Base-by-base conservation (phyloP, 192 early-diverging fungal genomes). In the Geranomyces michiganensis region DNA sequence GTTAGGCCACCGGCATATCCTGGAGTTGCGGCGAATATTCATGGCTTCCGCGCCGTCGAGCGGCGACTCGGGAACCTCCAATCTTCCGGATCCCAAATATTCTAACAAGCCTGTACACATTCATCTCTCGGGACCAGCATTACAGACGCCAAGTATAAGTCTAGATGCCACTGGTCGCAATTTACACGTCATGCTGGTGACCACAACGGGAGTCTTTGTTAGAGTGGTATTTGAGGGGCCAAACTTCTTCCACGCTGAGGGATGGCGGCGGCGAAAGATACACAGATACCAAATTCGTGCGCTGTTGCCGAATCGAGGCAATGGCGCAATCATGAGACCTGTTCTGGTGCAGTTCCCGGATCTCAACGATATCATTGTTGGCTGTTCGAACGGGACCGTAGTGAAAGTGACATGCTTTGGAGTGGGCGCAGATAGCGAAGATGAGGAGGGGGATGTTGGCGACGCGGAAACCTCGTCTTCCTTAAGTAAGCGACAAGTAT, bases 21-120 rank as follows among this genome's bases (percentile, higher is more conserved):
- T 74, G 15, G 73, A 74, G 41, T 29, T 74, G 43, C 71, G 71
- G 9, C 48, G 71, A 29, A 43, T 65, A 10, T 73, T 73, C 31
- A 30, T 64, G 53, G 71, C 71, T n/a, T 64, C 53, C 15, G 33
- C 56, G 27, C 33, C 51, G 3, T 51, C 31, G 3, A 4, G 6
- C 4, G 12, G 15, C 10, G 45, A 21, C 13, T 43, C 5, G 21
- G 56, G 22, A 33, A 9, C 6, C 19, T 12, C 56, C 26, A 10
- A 27, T 19, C 66, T 70, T 15, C 41, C 58, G 27, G 27, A 51
- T 13, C 13, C 55, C 26, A 41, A 31, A 31, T 29, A 44, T 31
- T 56, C 68, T 6, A 70, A 70, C 44, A 31, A 15, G 14, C 68
- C 68, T 3, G 68, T 70, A 22, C 56, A 70, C 29, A 58, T 70